Evolutionary conservation across 2,329 filamentous ascomycete species (phyloP).

Genomic region (Pestalotiopsis sp.): DNA sequence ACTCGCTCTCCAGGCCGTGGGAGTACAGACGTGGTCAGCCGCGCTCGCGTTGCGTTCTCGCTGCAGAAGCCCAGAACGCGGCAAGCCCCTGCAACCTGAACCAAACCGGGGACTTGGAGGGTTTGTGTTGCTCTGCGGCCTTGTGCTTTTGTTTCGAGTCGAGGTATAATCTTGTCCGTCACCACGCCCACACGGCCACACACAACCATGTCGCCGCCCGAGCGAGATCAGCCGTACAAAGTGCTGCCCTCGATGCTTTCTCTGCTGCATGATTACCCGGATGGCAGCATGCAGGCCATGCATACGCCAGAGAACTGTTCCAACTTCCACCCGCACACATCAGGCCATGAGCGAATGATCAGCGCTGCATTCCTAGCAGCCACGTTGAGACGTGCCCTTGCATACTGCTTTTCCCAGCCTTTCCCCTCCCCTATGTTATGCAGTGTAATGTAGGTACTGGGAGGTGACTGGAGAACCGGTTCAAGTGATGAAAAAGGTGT

Average conservation of each 20-base stretch:
- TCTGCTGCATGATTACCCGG: neutral
- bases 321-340: neutral
- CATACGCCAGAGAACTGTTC: neutral
- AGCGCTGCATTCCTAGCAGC: constrained; percentile 4
- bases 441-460: neutral
- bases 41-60: constrained; percentile 2
- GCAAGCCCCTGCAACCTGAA: neutral
- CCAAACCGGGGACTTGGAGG: neutral
- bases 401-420: constrained; percentile 1
- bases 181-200: neutral
- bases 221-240: neutral
- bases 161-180: constrained; percentile 6
- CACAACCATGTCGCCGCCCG: neutral
- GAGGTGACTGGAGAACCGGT: neutral
- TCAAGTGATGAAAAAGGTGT: neutral
- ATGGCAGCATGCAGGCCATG: constrained; percentile 5
- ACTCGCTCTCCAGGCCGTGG: neutral
- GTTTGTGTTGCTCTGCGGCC: neutral
- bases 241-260: neutral
- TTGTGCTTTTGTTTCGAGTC: neutral
- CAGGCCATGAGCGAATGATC: neutral
- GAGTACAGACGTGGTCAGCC: constrained; percentile 6
- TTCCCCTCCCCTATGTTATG: neutral
- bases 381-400: constrained; percentile 4
- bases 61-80: constrained; percentile 3